phyloP scores from a whole-genome alignment of 2,329 filamentous ascomycete species.

The Colletotrichum shisoi region DNA sequence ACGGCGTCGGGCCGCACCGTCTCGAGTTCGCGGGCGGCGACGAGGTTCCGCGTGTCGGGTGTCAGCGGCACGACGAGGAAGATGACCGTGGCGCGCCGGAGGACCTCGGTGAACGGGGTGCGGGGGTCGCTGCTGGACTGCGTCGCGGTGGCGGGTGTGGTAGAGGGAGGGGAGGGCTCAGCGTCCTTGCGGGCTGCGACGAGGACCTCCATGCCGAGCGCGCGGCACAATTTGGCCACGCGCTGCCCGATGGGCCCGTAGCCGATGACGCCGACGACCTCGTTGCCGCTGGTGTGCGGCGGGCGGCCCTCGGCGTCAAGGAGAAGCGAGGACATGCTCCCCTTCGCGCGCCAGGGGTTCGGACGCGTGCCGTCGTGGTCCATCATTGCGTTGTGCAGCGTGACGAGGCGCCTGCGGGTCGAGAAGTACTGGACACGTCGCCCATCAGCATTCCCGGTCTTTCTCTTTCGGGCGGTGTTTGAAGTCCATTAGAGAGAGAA shows the following conservation, averaged over 20 bases:
- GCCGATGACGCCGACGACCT: slow-evolving; percentile 44
- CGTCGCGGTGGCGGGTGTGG: background rate
- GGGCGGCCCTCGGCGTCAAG: slow-evolving; percentile 39
- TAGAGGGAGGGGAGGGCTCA: background rate
- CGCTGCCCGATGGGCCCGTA: slow-evolving; percentile 43
- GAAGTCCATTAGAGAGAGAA: background rate
- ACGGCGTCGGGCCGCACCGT: slow-evolving; percentile 42
- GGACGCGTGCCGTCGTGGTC: slow-evolving; percentile 25
- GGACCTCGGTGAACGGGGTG: slow-evolving; percentile 40
- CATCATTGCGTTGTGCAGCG: slow-evolving; percentile 40
- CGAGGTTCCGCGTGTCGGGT: slow-evolving; percentile 40
- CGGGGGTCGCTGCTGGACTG: slow-evolving; percentile 5
- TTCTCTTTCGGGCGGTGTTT: background rate
- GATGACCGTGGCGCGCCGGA: slow-evolving; percentile 42
- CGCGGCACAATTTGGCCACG: slow-evolving; percentile 40
- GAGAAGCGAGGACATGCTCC: slow-evolving; percentile 39
- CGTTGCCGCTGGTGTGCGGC: slow-evolving; percentile 44
- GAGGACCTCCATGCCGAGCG: slow-evolving; percentile 42
- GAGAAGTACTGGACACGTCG: slow-evolving; percentile 39
- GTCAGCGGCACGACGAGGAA: slow-evolving; percentile 43
- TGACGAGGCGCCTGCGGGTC: slow-evolving; percentile 40
- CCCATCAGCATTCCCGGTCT: background rate
- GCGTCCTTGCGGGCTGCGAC: slow-evolving; percentile 42
- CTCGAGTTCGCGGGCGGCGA: slow-evolving; percentile 39
- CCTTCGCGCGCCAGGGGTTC: slow-evolving; percentile 39